phyloP scores from a whole-genome alignment of 2,329 filamentous ascomycete genomes.

The Aspergillus ochraceus region DNA sequence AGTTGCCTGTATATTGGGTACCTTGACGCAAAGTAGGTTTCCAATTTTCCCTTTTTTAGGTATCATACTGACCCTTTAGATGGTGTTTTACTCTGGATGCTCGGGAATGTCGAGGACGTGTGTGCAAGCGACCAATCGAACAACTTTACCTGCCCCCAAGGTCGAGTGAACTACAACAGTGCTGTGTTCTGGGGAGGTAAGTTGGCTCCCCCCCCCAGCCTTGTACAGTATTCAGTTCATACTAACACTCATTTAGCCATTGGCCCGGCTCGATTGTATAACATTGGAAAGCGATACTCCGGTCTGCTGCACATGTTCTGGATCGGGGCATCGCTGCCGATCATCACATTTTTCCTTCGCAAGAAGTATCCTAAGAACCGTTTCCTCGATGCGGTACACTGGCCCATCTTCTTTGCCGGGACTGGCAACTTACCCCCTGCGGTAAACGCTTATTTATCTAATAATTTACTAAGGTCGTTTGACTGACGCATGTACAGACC shows the following conservation, averaged over 20 bases:
- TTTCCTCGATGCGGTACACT: conserved; percentile 21
- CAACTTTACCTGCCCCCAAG: conserved; percentile 50
- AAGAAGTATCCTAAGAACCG: conserved; percentile 57
- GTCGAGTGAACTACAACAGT: conserved; percentile 46
- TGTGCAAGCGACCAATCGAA: conserved; percentile 42
- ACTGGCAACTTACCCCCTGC: conserved; percentile 28
- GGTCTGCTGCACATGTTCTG: conserved; percentile 51
- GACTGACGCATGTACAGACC: conserved; percentile 11
- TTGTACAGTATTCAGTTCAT: neutral
- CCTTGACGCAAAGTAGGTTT: conserved; percentile 42
- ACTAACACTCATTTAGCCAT: conserved; percentile 30
- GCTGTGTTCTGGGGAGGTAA: conserved; percentile 48
- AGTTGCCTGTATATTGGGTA: conserved; percentile 48
- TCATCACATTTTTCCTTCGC: conserved; percentile 53
- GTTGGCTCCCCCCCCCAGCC: neutral
- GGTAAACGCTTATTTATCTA: conserved; percentile 1
- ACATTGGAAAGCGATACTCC: conserved; percentile 47
- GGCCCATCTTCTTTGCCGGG: conserved; percentile 27
- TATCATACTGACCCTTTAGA: conserved; percentile 36
- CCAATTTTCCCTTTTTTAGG: conserved; percentile 33
- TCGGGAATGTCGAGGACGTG: conserved; percentile 40
- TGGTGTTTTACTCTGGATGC: conserved; percentile 31
- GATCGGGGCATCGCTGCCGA: conserved; percentile 46
- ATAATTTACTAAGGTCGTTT: neutral
- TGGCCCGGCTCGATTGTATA: conserved; percentile 50